phyloP scores from a whole-genome alignment of 257 asterid species.

The Prunella vulgaris region DNA sequence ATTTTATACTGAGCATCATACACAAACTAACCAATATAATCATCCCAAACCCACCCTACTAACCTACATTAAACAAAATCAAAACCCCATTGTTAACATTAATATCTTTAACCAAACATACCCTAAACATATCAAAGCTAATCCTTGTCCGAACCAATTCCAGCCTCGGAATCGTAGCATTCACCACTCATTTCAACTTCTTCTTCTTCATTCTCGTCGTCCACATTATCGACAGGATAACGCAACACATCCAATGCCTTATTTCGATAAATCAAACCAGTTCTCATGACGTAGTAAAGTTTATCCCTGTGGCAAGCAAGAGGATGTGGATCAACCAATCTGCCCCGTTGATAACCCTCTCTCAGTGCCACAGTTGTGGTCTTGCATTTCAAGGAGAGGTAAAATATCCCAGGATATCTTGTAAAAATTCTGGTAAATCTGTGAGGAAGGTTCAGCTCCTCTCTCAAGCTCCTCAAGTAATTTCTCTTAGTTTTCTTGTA shows the following conservation, averaged over 20 bases:
- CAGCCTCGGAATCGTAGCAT: conserved; percentile 37
- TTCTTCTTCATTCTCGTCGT: conserved; percentile 37
- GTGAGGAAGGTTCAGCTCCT: conserved; percentile 79
- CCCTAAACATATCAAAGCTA: no score
- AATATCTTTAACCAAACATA: no score
- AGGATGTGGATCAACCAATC: conserved; percentile 62
- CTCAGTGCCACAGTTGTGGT: conserved; percentile 82
- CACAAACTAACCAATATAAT: neutral
- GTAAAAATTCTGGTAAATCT: conserved; percentile 85
- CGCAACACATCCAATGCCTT: conserved; percentile 60
- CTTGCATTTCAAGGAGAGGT: conserved; percentile 83
- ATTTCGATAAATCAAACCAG: conserved; percentile 67
- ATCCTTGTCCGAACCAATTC: conserved; percentile 42
- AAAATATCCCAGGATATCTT: conserved; percentile 90
- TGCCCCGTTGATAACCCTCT: conserved; percentile 80
- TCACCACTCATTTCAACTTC: conserved; percentile 24
- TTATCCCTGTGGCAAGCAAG: conserved; percentile 69
- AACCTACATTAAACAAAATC: conserved; percentile 13
- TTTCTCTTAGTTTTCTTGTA: conserved; percentile 91
- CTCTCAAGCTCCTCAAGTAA: conserved; percentile 80
- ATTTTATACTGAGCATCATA: neutral
- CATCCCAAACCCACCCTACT: conserved; percentile 4
- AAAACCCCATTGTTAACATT: neutral
- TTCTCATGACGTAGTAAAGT: conserved; percentile 78
- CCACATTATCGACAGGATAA: conserved; percentile 39